phyloP scores from a whole-genome alignment of 805 yeast genomes.

The Cyberlindnera lachancei region DNA sequence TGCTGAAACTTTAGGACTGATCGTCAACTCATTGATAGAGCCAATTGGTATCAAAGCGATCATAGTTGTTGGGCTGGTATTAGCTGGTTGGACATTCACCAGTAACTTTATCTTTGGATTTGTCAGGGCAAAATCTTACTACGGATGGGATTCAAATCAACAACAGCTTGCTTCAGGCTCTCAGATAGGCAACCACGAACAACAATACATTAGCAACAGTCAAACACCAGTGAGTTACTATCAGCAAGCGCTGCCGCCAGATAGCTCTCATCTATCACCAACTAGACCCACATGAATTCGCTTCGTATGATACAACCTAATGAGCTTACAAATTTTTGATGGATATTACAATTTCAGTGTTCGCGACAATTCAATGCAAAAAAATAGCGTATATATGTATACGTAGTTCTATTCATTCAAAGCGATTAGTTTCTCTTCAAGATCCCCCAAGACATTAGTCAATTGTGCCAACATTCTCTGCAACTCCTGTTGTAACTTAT shows the following conservation, averaged over 20 bases:
- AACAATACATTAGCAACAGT: too few species aligned
- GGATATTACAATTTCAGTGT: too few species aligned
- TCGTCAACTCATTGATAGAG: slow-evolving; percentile 56
- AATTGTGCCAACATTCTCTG: slow-evolving; percentile 16
- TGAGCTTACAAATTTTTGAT: too few species aligned
- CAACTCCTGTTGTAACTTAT: slow-evolving; percentile 22
- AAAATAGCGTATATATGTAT: too few species aligned
- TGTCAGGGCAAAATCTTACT: slow-evolving; percentile 42
- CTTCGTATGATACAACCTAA: too few species aligned
- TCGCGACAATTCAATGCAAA: too few species aligned
- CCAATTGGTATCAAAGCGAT: slow-evolving; percentile 61
- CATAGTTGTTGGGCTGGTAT: slow-evolving; percentile 31
- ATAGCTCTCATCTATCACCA: too few species aligned
- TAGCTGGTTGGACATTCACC: slow-evolving; percentile 42
- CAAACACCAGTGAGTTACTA: too few species aligned
- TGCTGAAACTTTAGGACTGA: slow-evolving; percentile 55
- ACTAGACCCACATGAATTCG: too few species aligned
- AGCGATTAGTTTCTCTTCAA: slow-evolving; percentile 24
- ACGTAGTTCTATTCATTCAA: slow-evolving; percentile 14
- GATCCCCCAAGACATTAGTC: slow-evolving; percentile 19
- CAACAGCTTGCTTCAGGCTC: too few species aligned
- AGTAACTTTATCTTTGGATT: slow-evolving; percentile 64
- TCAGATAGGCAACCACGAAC: too few species aligned
- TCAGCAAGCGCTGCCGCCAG: too few species aligned
- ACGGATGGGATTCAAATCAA: slow-evolving; percentile 23